Evolutionary conservation across 768 basidiomycete species (phyloP).

Genomic region (Boletus insuetus): DNA sequence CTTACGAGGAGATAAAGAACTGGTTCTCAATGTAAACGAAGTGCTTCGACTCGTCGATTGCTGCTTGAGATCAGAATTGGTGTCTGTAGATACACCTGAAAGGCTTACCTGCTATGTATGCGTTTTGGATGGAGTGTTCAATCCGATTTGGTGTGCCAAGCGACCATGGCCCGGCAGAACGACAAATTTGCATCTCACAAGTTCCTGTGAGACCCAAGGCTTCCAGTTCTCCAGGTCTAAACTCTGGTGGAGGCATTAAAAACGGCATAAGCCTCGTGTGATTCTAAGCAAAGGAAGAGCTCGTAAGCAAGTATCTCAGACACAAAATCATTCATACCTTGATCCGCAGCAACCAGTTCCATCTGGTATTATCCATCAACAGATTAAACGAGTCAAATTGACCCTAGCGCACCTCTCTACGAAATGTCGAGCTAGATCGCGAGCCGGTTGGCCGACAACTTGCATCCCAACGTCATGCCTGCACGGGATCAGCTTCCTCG

Average conservation of each 20-base stretch:
- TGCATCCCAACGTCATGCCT: slow-evolving; percentile 99
- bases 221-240: slow-evolving; percentile 73
- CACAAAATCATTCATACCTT: slow-evolving; percentile 54
- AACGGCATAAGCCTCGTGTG: slow-evolving; percentile 93
- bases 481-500: neutral
- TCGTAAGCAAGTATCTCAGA: neutral
- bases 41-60: slow-evolving; percentile 91
- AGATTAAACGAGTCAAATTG: neutral
- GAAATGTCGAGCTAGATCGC: slow-evolving; percentile 94
- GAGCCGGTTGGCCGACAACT: slow-evolving; percentile 92
- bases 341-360: slow-evolving; percentile 92
- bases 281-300: slow-evolving; percentile 51
- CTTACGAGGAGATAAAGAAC: slow-evolving; percentile 88
- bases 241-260: slow-evolving; percentile 90
- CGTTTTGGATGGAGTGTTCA: slow-evolving; percentile 93
- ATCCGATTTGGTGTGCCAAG: slow-evolving; percentile 81
- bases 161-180: slow-evolving; percentile 95
- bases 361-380: slow-evolving; percentile 44
- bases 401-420: slow-evolving; percentile 64
- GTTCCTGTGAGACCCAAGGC: slow-evolving; percentile 87
- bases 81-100: neutral
- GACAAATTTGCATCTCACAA: slow-evolving; percentile 95
- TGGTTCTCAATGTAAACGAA: slow-evolving; percentile 99
- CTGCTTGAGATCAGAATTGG: slow-evolving; percentile 37
- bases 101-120: slow-evolving; percentile 77